Base-by-base conservation (phyloP, 257 asterid genomes). In the Gentiana straminea region DNA sequence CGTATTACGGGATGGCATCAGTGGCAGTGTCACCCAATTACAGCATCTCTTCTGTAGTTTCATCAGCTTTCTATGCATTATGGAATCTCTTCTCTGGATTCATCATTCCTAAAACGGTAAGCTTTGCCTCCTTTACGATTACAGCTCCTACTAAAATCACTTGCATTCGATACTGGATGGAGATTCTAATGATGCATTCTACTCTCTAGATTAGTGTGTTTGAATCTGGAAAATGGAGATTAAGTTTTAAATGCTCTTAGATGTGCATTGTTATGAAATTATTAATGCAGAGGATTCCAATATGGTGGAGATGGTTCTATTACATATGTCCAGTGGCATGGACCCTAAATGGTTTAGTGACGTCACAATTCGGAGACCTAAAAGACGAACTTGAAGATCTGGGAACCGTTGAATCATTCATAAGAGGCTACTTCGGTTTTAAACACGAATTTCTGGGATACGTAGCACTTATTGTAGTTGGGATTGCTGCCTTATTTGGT, bases 1-100 rank as follows among this genome's bases (percentile, higher is more conserved):
- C 98, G 45, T 76, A 74, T 70, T 91, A 80, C 2, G 98, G 98
- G 13, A 86, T 91, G 98, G 87, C 84, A 95, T 73, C 95, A 0
- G 84, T 69, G 38, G 79, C 95, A 1, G 64, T 84, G 8, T 77
- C 96, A 2, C 96, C 98, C 12, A 86, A 91, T 52, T 89, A 72
- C 70, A 77, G 78, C 33, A 72, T 84, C 4, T 95, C 96, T 34
- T 80, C 92, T 35, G 81, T 91, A 47, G 63, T 87, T 9, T 83
- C 82, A 11, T 90, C 96, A 0, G 92, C 96, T 0, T 86, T 91
- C 75, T 91, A 72, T 55, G 77, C 76, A 78, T 37, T 86, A 77
- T 91, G 98, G 96, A 86, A 84, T 68, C 83, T 91, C 48, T 87
- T 91, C 77, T 70, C 75, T 7, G 75, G 75, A 41, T 70, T 64